These are phyloP conservation scores for Crucihimalaya himalaica DNA, from an alignment of 345 rosid species.

Conservation along the genomic window DNA sequence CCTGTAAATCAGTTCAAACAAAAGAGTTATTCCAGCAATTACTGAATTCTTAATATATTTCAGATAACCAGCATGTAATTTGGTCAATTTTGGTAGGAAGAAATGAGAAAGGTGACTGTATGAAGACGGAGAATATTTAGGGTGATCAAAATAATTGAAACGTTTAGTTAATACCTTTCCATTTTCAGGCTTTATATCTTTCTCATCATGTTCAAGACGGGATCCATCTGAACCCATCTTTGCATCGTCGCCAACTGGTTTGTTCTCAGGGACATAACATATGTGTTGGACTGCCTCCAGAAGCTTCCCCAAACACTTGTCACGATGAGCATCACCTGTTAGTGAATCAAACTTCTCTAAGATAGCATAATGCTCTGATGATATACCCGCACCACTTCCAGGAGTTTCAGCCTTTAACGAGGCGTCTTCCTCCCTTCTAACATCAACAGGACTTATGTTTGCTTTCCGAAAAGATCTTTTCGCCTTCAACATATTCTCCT, in stretches of 20 bases:
- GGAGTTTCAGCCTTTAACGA: conserved; percentile 69
- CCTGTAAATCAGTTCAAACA: conserved; percentile 44
- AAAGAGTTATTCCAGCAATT: conserved; percentile 14
- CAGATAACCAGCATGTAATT: not conserved
- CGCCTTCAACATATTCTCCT: conserved; percentile 50
- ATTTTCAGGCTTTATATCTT: conserved; percentile 40
- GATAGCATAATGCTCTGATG: conserved; percentile 58
- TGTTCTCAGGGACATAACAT: conserved; percentile 51
- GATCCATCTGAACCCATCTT: conserved; percentile 48
- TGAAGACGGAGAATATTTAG: conserved; percentile 15
- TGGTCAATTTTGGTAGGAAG: not conserved
- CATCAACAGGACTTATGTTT: conserved; percentile 71
- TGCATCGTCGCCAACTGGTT: conserved; percentile 43
- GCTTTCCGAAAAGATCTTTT: conserved; percentile 55
- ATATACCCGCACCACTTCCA: conserved; percentile 69
- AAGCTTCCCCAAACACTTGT: conserved; percentile 90
- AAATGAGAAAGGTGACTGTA: not conserved
- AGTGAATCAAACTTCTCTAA: conserved; percentile 58
- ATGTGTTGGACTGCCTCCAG: conserved; percentile 71
- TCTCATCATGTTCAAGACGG: conserved; percentile 34
- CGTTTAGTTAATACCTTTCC: conserved; percentile 43
- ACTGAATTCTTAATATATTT: conserved; percentile 15
- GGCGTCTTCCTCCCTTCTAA: conserved; percentile 74
- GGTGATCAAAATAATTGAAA: not conserved
- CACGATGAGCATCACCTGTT: conserved; percentile 79